Conservation (phyloP, 2,329 filamentous ascomycete genomes). For the Talaromyces verruculosus region DNA sequence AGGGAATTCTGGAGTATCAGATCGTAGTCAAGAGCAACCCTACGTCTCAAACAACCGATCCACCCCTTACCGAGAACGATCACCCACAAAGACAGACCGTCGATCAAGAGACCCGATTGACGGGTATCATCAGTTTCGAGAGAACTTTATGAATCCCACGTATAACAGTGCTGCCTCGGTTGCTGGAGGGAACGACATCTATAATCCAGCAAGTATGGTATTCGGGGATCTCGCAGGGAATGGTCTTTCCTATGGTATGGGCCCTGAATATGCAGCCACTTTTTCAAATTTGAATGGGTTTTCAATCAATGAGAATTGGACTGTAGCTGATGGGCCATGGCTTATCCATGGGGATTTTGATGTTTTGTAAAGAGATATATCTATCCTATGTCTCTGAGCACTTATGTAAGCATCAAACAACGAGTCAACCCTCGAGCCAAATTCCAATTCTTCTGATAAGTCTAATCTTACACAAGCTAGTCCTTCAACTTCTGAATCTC, state of each 20-base stretch:
- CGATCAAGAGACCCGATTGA: neutral
- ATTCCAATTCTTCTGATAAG: neutral
- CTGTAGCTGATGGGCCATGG: slow-evolving; percentile 37
- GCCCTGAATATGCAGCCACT: slow-evolving; percentile 22
- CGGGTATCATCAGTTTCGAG: neutral
- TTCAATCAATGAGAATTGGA: slow-evolving; percentile 32
- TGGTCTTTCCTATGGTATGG: slow-evolving; percentile 19
- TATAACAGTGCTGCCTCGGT: slow-evolving; percentile 13
- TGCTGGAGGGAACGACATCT: slow-evolving; percentile 4
- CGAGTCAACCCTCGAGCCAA: neutral
- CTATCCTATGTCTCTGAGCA: neutral
- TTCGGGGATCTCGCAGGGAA: slow-evolving; percentile 23
- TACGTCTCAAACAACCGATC: neutral
- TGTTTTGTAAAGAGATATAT: slow-evolving; percentile 20
- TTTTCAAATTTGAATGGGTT: slow-evolving; percentile 26
- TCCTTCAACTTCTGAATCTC: slow-evolving; percentile 50
- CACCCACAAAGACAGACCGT: neutral
- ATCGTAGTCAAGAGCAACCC: neutral
- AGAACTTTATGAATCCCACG: neutral
- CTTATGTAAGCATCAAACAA: neutral
- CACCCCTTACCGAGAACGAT: neutral
- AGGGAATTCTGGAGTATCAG: neutral
- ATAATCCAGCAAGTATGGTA: slow-evolving; percentile 25
- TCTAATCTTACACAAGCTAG: neutral
- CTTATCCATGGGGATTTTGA: slow-evolving; percentile 31